These are phyloP conservation scores for Dactylellina parvicollis DNA, from an alignment of 2,329 filamentous ascomycete species.

Conservation along the genomic window DNA sequence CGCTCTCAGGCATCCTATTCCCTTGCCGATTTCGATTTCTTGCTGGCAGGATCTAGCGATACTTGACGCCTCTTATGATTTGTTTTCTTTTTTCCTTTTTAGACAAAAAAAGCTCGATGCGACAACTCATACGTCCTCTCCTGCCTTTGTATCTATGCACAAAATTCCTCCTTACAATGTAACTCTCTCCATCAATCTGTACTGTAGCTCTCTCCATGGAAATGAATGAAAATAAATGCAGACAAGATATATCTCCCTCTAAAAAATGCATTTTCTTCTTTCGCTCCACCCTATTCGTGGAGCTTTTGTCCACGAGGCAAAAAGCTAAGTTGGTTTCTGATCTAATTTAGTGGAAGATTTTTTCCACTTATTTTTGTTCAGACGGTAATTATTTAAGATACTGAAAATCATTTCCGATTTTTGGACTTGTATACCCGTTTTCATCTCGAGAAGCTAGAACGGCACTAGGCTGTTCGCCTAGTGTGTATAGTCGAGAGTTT, in stretches of 20 bases:
- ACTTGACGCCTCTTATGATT: slow-evolving; percentile 9
- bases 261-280: too few species aligned
- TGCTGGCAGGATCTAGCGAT: slow-evolving; percentile 28
- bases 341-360: too few species aligned
- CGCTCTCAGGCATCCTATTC: not conserved
- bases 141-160: slow-evolving; percentile 38
- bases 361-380: not conserved
- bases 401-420: slow-evolving; percentile 45
- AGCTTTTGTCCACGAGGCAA: not conserved
- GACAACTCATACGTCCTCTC: not conserved
- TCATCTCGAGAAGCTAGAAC: slow-evolving; percentile 14
- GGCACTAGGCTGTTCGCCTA: slow-evolving; percentile 10
- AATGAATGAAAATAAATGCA: not conserved
- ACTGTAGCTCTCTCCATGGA: not conserved
- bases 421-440: not conserved
- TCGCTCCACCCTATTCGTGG: too few species aligned
- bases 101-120: slow-evolving; percentile 24
- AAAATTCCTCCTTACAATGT: slow-evolving; percentile 18
- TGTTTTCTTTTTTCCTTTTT: slow-evolving; percentile 12
- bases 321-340: not conserved
- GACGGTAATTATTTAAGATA: not conserved
- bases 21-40: slow-evolving; percentile 24
- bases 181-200: slow-evolving; percentile 26
- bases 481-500: too few species aligned
- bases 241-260: not conserved